Evolutionary conservation across 225 moss, liverwort and hornwort genomes (phyloP).

Genomic region (Asterella californica): DNA sequence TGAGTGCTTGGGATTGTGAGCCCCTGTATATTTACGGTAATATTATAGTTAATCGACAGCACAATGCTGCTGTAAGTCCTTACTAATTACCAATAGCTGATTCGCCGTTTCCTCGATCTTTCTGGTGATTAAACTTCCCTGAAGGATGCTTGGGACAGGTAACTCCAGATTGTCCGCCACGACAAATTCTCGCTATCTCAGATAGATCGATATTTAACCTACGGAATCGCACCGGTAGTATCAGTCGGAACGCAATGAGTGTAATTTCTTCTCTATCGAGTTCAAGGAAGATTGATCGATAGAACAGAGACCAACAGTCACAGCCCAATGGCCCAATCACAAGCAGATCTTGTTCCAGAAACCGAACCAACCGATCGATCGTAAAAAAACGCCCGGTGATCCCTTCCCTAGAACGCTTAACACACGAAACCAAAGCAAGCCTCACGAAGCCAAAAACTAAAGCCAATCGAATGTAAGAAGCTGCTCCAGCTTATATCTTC

Average conservation of each 20-base stretch:
- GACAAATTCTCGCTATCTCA: not conserved
- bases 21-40: not conserved
- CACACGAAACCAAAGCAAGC: not conserved
- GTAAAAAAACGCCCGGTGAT: not conserved
- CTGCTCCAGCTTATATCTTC: conserved; percentile 2
- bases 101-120: conserved; percentile 6
- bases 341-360: not conserved
- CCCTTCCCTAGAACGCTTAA: conserved; percentile 5
- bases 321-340: not conserved
- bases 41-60: not conserved
- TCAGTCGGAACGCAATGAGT: not conserved
- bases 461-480: conserved; percentile 3
- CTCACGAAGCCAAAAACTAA: not conserved
- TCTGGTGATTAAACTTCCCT: not conserved
- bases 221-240: not conserved
- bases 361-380: not conserved
- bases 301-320: not conserved
- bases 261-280: not conserved
- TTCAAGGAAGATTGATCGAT: not conserved
- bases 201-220: not conserved
- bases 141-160: not conserved
- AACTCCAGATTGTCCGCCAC: not conserved
- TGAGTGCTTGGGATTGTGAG: not conserved
- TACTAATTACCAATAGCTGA: not conserved
- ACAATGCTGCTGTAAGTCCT: not conserved